Evolutionary conservation across 495 filamentous ascomycete species (phyloP).

Genomic region (Penicillium herquei): DNA sequence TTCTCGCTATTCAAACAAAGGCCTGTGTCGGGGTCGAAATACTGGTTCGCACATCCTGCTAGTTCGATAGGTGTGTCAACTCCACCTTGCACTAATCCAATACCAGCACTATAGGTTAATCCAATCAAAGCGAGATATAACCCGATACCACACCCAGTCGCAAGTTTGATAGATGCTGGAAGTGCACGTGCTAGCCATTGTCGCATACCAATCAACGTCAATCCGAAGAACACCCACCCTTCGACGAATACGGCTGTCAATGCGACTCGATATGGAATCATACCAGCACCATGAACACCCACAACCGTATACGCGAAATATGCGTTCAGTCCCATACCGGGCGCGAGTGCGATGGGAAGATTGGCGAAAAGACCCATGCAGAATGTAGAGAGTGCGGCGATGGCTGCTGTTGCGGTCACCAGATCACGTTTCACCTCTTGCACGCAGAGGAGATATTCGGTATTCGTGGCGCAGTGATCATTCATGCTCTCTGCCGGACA

Average conservation of each 20-base stretch:
- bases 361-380: conserved; percentile 75
- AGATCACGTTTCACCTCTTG: conserved; percentile 70
- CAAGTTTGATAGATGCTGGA: conserved; percentile 75
- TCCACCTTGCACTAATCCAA: conserved; percentile 66
- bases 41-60: conserved; percentile 58
- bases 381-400: conserved; percentile 67
- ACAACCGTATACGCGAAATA: conserved; percentile 85
- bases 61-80: conserved; percentile 60
- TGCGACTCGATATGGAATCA: conserved; percentile 66
- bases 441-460: conserved; percentile 61
- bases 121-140: conserved; percentile 80
- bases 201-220: conserved; percentile 72
- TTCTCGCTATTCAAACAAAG: conserved; percentile 54
- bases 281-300: conserved; percentile 64
- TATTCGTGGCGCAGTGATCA: conserved; percentile 53
- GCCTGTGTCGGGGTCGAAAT: conserved; percentile 34
- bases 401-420: conserved; percentile 77
- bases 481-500: conserved; percentile 51
- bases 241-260: conserved; percentile 83
- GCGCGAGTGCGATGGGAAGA: conserved; percentile 70
- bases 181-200: conserved; percentile 81
- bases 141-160: conserved; percentile 79
- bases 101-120: conserved; percentile 74
- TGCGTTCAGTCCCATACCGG: conserved; percentile 82
- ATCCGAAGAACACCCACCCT: conserved; percentile 66